Evolutionary conservation across 2,329 filamentous ascomycete species (phyloP).

Genomic region (Fusarium metavorans): DNA sequence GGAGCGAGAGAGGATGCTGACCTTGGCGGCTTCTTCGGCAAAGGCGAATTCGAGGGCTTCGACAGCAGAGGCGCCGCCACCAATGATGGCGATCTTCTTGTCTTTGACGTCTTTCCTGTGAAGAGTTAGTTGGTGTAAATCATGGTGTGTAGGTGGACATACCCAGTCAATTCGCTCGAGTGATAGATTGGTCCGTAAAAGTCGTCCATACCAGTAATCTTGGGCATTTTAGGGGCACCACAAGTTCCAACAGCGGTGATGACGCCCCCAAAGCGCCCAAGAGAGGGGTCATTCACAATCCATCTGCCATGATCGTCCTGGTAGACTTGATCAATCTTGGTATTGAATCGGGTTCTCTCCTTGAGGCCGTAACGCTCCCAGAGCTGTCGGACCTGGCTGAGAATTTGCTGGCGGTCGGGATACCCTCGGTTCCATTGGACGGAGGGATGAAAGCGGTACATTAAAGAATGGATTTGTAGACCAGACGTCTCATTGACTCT

Average conservation of each 20-base stretch:
- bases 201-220: conserved; percentile 75
- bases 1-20: conserved; percentile 79
- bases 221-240: conserved; percentile 80
- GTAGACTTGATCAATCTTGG: conserved; percentile 75
- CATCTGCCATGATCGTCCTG: conserved; percentile 77
- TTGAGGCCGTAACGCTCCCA: conserved; percentile 83
- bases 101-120: conserved; percentile 73
- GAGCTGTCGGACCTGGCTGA: conserved; percentile 76
- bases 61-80: conserved; percentile 83
- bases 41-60: conserved; percentile 86
- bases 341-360: conserved; percentile 77
- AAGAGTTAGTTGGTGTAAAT: conserved; percentile 25
- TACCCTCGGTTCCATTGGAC: conserved; percentile 82
- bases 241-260: conserved; percentile 85
- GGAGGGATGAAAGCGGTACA: conserved; percentile 90
- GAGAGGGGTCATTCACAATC: conserved; percentile 79
- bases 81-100: conserved; percentile 82
- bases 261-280: conserved; percentile 82
- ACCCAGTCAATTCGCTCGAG: conserved; percentile 78
- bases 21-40: conserved; percentile 73
- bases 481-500: conserved; percentile 85
- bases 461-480: conserved; percentile 85
- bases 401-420: conserved; percentile 80
- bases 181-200: conserved; percentile 82
- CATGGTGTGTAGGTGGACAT: conserved; percentile 4